Evolutionary conservation across 495 filamentous ascomycete genomes (phyloP), one percentile per base, ranked within the genome.

Genomic region (Lineolata rhizophorae): DNA sequence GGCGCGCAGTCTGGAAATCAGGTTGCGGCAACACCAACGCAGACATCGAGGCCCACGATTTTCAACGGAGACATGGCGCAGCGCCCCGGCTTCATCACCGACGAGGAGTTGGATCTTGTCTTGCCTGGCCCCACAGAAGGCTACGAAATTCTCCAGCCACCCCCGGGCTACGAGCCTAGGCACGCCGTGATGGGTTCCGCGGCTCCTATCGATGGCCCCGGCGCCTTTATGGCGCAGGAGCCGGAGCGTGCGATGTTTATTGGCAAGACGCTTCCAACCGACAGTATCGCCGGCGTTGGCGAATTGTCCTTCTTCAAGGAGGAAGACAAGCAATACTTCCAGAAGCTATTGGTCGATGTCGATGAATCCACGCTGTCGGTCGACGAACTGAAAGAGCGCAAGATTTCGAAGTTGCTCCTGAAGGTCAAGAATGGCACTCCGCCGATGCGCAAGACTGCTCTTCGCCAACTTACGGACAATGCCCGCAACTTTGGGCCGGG

Each of bases 391-490:
- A 95, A 94, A 50, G 84, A 99, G 55, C 65, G 90, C 27, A 99
- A 99, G 55, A 99, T 99, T 48, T 94, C 95, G 85, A 61, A 90
- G 32, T 62, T 99, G 28, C 60, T 99, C 24, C 60, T 99, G 33
- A 99, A 95, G 56, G 85, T 99, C 58, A 99, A 99, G 67, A 99
- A 99, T 50, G 90, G 90, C 36, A 95, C 90, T 19, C 90, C 90
- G 29, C 84, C 90, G 2, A 95, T 95, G 90, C 65, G 90, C 55
- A 99, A 99, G 64, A 95, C 90, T 27, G 90, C 90, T n/a, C 66
- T 99, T 38, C 75, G 90, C 52, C 90, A 95, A 47, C 68, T 99
- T 31, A 99, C 90, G 17, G 90, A 99, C 48, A 95, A 94, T 51
- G 90, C 90, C 22, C 72, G 85, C 13, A 81, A 93, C 56, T 95